These are phyloP conservation scores for Salix suchowensis DNA, from an alignment of 345 rosid genomes.

Conservation along the genomic window DNA sequence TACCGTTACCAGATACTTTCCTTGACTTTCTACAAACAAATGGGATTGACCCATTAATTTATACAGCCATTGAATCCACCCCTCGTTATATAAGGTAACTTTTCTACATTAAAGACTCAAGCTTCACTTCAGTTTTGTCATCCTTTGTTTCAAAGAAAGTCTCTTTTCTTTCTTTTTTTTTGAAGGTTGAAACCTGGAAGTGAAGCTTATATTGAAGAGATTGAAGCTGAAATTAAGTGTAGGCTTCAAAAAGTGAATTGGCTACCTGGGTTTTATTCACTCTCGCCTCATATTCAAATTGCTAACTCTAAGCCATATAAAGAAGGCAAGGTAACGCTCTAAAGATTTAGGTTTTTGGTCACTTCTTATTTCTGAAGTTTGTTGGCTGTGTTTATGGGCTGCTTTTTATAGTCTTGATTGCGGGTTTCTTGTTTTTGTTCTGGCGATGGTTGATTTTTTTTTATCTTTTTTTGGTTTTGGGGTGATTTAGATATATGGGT, in stretches of 20 bases:
- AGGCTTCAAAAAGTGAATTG: slow-evolving; percentile 61
- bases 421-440: background rate
- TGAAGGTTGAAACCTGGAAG: slow-evolving; percentile 70
- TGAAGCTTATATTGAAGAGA: slow-evolving; percentile 45
- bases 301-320: slow-evolving; percentile 65
- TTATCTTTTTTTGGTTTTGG: background rate
- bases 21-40: slow-evolving; percentile 56
- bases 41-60: slow-evolving; percentile 71
- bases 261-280: slow-evolving; percentile 72
- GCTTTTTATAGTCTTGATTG: background rate
- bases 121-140: too few relatives aligned
- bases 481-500: slow-evolving; percentile 65
- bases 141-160: background rate
- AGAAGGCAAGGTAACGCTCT: slow-evolving; percentile 55
- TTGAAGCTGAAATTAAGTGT: slow-evolving; percentile 65
- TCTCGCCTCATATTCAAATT: slow-evolving; percentile 66
- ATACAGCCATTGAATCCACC: slow-evolving; percentile 39
- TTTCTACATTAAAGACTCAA: background rate
- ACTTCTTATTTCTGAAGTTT: too few relatives aligned
- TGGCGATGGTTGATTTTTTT: background rate
- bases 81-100: slow-evolving; percentile 80
- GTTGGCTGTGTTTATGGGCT: too few relatives aligned
- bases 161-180: background rate
- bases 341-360: background rate
- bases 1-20: slow-evolving; percentile 59